A percentile compares a stretch with the other conserved stretches of the same genome.
These are phyloP conservation scores for Blastomyces gilchristii DNA, from an alignment of 2,329 filamentous ascomycete species.

Conservation along the genomic window DNA sequence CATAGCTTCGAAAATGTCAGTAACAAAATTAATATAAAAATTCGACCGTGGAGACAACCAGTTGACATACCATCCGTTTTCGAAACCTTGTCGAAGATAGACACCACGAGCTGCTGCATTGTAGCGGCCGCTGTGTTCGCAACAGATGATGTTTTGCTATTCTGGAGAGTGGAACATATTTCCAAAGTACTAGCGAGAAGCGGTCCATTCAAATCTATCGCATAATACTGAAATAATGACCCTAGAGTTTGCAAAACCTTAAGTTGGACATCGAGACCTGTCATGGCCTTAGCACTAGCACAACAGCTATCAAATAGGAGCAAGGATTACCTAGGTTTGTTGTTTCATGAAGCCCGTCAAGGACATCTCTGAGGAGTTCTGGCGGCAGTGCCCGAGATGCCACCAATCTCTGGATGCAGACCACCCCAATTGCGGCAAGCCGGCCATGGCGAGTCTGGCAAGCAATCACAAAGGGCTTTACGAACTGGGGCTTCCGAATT, in stretches of 20 bases:
- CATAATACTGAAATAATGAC: slow-evolving; percentile 82
- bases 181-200: slow-evolving; percentile 73
- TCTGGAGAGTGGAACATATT: slow-evolving; percentile 83
- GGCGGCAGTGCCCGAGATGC: slow-evolving; percentile 69
- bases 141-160: slow-evolving; percentile 84
- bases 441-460: slow-evolving; percentile 85
- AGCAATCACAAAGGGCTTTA: slow-evolving; percentile 87
- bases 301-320: background rate
- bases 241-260: slow-evolving; percentile 91
- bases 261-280: slow-evolving; percentile 76
- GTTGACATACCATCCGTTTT: slow-evolving; percentile 60
- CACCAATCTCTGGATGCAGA: slow-evolving; percentile 80
- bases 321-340: slow-evolving; percentile 46
- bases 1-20: background rate
- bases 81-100: slow-evolving; percentile 84
- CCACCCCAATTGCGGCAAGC: slow-evolving; percentile 76
- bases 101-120: slow-evolving; percentile 82
- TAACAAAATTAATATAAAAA: background rate
- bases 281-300: slow-evolving; percentile 17
- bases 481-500: slow-evolving; percentile 68
- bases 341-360: slow-evolving; percentile 79
- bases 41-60: background rate
- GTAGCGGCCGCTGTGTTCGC: slow-evolving; percentile 96
- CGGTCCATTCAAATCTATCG: slow-evolving; percentile 66
- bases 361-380: slow-evolving; percentile 69